Evolutionary conservation across 805 yeast species (phyloP).

Genomic region (Wickerhamiella australiensis): DNA sequence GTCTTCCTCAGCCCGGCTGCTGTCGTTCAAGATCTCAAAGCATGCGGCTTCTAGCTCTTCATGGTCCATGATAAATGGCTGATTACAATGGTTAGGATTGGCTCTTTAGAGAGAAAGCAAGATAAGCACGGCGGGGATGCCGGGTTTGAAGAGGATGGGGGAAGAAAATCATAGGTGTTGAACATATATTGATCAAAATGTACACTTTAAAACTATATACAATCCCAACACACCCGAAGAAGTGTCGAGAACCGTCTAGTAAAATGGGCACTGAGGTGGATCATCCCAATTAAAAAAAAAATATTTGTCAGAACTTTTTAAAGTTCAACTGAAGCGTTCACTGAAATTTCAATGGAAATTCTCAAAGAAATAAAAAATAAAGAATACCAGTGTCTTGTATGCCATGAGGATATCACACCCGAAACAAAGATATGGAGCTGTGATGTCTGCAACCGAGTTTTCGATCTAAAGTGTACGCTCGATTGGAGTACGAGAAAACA

Average conservation of each 20-base stretch:
- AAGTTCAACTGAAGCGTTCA: background rate
- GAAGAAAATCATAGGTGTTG: too few relatives aligned
- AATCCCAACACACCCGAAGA: background rate
- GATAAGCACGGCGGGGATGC: too few relatives aligned
- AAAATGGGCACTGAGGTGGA: too few relatives aligned
- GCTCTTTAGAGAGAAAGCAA: background rate
- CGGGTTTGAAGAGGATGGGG: too few relatives aligned
- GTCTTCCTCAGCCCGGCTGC: conserved; percentile 30
- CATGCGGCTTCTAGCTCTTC: conserved; percentile 18
- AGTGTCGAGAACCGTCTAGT: background rate
- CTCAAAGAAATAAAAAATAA: conserved; percentile 49
- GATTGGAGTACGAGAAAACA: conserved; percentile 76
- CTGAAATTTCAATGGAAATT: conserved; percentile 19
- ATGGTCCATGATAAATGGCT: background rate
- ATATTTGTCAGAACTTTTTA: background rate
- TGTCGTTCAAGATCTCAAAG: conserved; percentile 28
- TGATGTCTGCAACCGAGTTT: conserved; percentile 61
- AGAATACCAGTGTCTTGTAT: conserved; percentile 72
- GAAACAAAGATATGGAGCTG: conserved; percentile 70
- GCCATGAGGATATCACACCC: conserved; percentile 69
- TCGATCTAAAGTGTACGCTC: conserved; percentile 70
- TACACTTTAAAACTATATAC: background rate
- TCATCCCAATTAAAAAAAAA: too few relatives aligned
- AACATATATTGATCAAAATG: background rate
- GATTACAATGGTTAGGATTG: background rate